These are phyloP conservation scores for Diaporthe amygdali DNA, from an alignment of 2,329 filamentous ascomycete species.

Conservation along the genomic window DNA sequence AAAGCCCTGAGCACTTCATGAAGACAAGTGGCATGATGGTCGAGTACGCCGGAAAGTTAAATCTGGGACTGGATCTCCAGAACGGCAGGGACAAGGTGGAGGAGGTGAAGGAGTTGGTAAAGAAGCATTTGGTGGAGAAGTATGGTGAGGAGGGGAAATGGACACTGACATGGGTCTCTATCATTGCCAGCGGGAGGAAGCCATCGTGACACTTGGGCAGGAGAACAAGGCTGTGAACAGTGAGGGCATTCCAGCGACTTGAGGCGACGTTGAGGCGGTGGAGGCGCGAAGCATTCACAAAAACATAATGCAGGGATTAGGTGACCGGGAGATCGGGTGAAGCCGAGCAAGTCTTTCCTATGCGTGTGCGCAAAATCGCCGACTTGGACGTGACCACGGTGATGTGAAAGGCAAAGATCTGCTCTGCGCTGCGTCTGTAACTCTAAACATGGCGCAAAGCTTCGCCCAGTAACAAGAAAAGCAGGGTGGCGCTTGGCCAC, in stretches of 20 bases:
- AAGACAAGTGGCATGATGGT: slow-evolving; percentile 43
- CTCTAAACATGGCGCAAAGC: not conserved
- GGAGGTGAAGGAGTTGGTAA: slow-evolving; percentile 43
- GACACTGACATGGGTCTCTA: slow-evolving; percentile 39
- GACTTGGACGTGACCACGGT: not conserved
- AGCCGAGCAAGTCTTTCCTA: not conserved
- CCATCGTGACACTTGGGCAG: slow-evolving; percentile 6
- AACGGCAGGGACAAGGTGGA: slow-evolving; percentile 39
- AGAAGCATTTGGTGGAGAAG: slow-evolving; percentile 44
- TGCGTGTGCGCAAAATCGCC: not conserved
- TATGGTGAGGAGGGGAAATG: slow-evolving; percentile 39
- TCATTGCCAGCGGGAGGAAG: slow-evolving; percentile 33
- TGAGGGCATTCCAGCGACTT: not conserved
- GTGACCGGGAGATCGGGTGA: not conserved
- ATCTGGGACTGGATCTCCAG: slow-evolving; percentile 46
- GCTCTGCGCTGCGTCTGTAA: not conserved
- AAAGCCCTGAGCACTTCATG: slow-evolving; percentile 42
- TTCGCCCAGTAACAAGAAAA: not conserved
- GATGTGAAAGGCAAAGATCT: slow-evolving; percentile 6
- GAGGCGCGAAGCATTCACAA: not conserved
- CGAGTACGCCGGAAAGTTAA: slow-evolving; percentile 38
- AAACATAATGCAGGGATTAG: not conserved
- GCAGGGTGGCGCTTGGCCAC: slow-evolving; percentile 5
- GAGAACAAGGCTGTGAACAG: not conserved
- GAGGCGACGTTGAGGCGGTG: not conserved